phyloP scores from a whole-genome alignment of 306 rosid genomes.

The Erythrophleum fordii region DNA sequence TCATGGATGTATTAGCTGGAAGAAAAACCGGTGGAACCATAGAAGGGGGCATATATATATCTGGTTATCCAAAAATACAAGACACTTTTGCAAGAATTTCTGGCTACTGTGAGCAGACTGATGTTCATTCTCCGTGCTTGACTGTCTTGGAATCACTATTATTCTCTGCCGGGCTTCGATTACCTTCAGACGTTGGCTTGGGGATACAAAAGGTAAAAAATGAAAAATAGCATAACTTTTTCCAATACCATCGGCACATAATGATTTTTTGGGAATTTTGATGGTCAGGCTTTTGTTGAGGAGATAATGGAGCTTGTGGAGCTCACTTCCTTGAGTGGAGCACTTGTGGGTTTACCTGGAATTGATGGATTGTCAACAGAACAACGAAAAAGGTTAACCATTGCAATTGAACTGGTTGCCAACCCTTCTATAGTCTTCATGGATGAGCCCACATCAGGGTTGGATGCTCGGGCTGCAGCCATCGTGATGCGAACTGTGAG shows the following conservation, averaged over 20 bases:
- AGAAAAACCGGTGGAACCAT: constrained; percentile 79
- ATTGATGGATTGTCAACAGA: constrained; percentile 80
- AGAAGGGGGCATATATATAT: constrained; percentile 68
- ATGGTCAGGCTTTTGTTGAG: constrained; percentile 74
- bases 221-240: background rate
- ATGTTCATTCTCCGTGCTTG: constrained; percentile 78
- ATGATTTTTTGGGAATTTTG: constrained; percentile 15
- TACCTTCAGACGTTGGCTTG: constrained; percentile 58
- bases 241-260: background rate
- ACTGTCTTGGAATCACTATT: constrained; percentile 73
- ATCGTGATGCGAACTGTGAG: constrained; percentile 91
- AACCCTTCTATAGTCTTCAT: constrained; percentile 85
- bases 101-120: constrained; percentile 87
- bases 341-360: constrained; percentile 80
- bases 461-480: constrained; percentile 89
- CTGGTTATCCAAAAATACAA: constrained; percentile 78
- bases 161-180: constrained; percentile 84
- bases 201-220: constrained; percentile 54
- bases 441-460: constrained; percentile 94
- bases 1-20: constrained; percentile 84
- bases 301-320: constrained; percentile 94
- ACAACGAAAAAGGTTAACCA: constrained; percentile 82
- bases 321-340: constrained; percentile 65
- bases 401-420: constrained; percentile 85
- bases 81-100: constrained; percentile 84